Percentiles rank a stretch among this genome's conserved stretches.
These are phyloP conservation scores for Cubamyces lactineus DNA, from an alignment of 768 basidiomycete genomes.

Conservation along the genomic window DNA sequence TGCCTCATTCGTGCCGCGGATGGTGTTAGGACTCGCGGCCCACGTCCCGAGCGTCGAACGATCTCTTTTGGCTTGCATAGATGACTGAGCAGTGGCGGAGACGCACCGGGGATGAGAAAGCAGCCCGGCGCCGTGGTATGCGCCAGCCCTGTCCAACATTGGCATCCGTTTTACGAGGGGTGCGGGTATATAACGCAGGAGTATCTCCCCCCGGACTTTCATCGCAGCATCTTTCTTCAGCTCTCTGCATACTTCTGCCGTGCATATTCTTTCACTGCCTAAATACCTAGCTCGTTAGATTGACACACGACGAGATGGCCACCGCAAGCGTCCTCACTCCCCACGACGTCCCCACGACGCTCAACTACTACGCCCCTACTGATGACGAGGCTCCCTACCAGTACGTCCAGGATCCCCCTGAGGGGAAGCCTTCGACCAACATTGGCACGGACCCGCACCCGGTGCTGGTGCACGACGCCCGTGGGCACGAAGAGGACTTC, in stretches of 20 bases:
- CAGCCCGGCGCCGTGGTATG: not conserved
- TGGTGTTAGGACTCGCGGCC: slow-evolving; percentile 5
- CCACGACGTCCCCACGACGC: slow-evolving; percentile 39
- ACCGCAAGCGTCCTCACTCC: slow-evolving; percentile 33
- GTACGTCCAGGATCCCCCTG: slow-evolving; percentile 37
- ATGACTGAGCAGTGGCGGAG: slow-evolving; percentile 18
- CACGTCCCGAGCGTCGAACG: not conserved
- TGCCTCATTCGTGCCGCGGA: slow-evolving; percentile 10
- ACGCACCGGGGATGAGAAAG: slow-evolving; percentile 16
- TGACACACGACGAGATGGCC: slow-evolving; percentile 16
- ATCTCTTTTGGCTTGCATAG: not conserved
- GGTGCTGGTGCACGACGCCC: slow-evolving; percentile 31
- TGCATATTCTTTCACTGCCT: not conserved
- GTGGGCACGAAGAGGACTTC: slow-evolving; percentile 32
- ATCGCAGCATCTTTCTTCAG: not conserved
- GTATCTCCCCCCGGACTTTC: not conserved
- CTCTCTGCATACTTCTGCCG: not conserved
- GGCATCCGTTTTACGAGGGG: not conserved
- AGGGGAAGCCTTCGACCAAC: slow-evolving; percentile 32
- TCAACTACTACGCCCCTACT: slow-evolving; percentile 38
- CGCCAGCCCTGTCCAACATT: not conserved
- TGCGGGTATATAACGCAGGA: slow-evolving; percentile 4
- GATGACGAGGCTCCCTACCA: slow-evolving; percentile 37
- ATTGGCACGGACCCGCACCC: slow-evolving; percentile 27
- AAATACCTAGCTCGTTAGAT: not conserved